These are phyloP conservation scores for Eucalyptus fibrosa DNA, from an alignment of 345 rosid species.

Conservation along the genomic window DNA sequence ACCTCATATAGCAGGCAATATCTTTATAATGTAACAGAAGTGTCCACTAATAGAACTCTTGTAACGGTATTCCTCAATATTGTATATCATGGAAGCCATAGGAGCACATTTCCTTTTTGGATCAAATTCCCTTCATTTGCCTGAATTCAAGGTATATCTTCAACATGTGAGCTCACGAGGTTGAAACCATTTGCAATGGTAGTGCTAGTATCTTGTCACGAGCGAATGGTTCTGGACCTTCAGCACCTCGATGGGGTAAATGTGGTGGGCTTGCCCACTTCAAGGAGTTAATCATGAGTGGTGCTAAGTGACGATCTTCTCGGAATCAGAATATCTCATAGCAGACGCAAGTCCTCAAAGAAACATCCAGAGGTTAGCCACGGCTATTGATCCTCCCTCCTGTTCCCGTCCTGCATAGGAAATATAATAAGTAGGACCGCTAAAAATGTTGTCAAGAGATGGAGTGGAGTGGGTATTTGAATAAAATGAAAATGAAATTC, in stretches of 20 bases:
- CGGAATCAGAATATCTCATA: too few relatives aligned
- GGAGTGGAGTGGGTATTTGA: not conserved
- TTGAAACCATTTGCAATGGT: not conserved
- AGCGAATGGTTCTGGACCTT: fast-evolving
- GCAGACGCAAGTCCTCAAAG: too few relatives aligned
- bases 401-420: not conserved
- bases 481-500: too few relatives aligned
- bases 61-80: not conserved
- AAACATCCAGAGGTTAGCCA: not conserved
- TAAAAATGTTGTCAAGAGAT: not conserved
- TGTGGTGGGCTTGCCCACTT: too few relatives aligned
- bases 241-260: not conserved
- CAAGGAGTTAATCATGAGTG: too few relatives aligned
- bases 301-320: too few relatives aligned
- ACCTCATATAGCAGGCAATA: too few relatives aligned
- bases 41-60: too few relatives aligned
- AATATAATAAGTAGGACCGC: not conserved
- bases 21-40: too few relatives aligned
- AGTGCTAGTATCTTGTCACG: too few relatives aligned
- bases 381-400: not conserved
- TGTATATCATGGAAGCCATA: not conserved
- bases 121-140: not conserved
- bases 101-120: not conserved
- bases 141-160: not conserved
- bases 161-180: not conserved